Evolutionary conservation across 176 grass and related monocot genomes (phyloP), one percentile per base, ranked within the genome.

Genomic region (Juncus inflexus): DNA sequence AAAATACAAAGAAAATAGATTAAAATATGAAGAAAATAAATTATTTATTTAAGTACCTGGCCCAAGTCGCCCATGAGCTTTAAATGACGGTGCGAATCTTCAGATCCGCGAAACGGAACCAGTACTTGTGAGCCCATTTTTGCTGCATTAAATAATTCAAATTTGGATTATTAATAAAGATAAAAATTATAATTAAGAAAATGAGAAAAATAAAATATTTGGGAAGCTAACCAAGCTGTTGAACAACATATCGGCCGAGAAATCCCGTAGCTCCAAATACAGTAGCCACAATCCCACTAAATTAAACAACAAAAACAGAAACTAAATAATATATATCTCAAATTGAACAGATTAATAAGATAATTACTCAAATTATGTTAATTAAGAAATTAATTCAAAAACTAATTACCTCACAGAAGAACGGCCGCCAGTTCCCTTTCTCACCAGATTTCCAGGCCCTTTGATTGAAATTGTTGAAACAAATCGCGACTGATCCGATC

Each of bases 251-350:
- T 15, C 85, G 88, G 12, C 94, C 94, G 77, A 99, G 88, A 77
- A 99, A 99, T 45, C 94, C 94, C 51, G 94, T 99, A 86, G 94
- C 88, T 56, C 94, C 94, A 86, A 99, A 99, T 36, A 99, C 94
- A 9, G 94, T 90, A 52, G 94, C 85, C 28, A 99, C 39, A 15
- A 99, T 99, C 83, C 94, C 88, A 92, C 94, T 99, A 15, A 5
- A 77, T 43, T 11, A 60, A 47, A 47, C 35, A 74, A 28, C 40
- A 2, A 7, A 67, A 52, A 38, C 49, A 64, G 6, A 5, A 63
- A 43, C 19, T 52, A 45, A 74, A 2, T 10, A 62, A 15, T 12
- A 2, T 6, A 19, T 4, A 40, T 55, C 51, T 61, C 14, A 37
- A 69, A 53, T 77, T 10, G 2, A 66, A 10, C 42, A 74, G 42